A percentile compares a stretch with the other conserved stretches of the same genome.
These are phyloP conservation scores for Coemansia sp. DNA, from an alignment of 192 early-diverging fungal genomes.

Conservation along the genomic window DNA sequence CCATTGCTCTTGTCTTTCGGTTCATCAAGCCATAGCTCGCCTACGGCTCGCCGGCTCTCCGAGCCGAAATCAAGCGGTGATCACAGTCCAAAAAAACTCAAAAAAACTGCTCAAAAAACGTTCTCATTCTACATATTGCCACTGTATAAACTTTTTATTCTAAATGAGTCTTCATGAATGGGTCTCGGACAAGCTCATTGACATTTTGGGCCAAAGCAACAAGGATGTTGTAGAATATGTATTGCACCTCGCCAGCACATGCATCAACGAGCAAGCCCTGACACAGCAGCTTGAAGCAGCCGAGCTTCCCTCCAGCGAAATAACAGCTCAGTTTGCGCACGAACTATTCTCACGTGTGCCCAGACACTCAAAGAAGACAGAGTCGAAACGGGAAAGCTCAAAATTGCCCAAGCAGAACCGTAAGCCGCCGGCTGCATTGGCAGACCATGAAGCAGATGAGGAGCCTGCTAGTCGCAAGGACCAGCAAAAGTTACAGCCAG, in stretches of 20 bases:
- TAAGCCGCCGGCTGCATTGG: background rate
- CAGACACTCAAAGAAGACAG: conserved; percentile 32
- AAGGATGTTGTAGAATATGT: conserved; percentile 49
- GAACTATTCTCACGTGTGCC: conserved; percentile 62
- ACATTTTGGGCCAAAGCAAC: conserved; percentile 44
- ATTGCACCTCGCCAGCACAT: conserved; percentile 32
- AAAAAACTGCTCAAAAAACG: no score
- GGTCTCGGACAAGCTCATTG: conserved; percentile 48
- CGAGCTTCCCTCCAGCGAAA: conserved; percentile 61
- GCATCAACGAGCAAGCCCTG: conserved; percentile 46
- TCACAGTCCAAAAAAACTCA: no score
- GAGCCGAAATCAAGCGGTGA: no score
- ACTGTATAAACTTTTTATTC: background rate
- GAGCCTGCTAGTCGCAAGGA: background rate
- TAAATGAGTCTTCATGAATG: conserved; percentile 39
- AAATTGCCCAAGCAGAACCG: background rate
- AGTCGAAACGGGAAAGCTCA: background rate
- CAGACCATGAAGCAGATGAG: background rate
- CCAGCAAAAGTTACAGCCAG: background rate
- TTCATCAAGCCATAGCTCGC: no score
- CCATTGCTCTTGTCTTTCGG: no score
- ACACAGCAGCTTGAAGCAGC: conserved; percentile 55
- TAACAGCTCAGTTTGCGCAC: conserved; percentile 60
- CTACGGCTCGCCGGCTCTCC: no score
- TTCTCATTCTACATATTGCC: no score